phyloP scores from a whole-genome alignment of 495 filamentous ascomycete genomes.

The Aspergillus egyptiacus region DNA sequence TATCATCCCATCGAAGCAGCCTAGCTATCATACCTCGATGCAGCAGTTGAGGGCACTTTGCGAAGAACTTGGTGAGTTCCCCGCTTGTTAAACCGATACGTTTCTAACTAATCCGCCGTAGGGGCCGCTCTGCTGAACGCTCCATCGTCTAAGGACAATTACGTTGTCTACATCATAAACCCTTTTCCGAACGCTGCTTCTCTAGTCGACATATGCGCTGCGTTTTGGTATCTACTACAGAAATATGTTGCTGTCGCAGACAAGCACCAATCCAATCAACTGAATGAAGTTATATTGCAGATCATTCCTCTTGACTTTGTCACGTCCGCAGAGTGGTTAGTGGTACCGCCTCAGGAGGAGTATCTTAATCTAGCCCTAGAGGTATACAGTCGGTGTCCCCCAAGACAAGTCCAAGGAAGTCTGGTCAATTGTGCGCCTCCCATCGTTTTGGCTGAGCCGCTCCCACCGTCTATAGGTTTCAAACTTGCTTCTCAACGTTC shows the following conservation, averaged over 20 bases:
- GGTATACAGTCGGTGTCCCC: constrained; percentile 77
- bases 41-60: constrained; percentile 35
- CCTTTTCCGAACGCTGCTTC: constrained; percentile 58
- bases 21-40: constrained; percentile 31
- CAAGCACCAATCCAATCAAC: constrained; percentile 42
- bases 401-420: constrained; percentile 39
- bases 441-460: constrained; percentile 64
- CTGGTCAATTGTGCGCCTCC: constrained; percentile 55
- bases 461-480: constrained; percentile 74
- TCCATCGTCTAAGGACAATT: constrained; percentile 49
- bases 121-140: constrained; percentile 40
- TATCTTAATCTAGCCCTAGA: constrained; percentile 70
- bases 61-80: constrained; percentile 37
- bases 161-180: constrained; percentile 85
- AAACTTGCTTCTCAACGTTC: constrained; percentile 51
- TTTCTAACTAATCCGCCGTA: constrained; percentile 22
- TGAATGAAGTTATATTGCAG: constrained; percentile 74
- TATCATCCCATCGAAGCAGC: constrained; percentile 22
- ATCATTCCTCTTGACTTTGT: constrained; percentile 71
- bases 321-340: constrained; percentile 56
- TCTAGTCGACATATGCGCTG: constrained; percentile 69
- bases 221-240: constrained; percentile 70
- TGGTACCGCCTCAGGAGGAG: constrained; percentile 60
- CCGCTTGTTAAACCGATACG: neutral
- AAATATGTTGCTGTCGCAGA: constrained; percentile 51